Base-by-base conservation (phyloP, 352 stramenopile species). In the Phytopythium mirpurense region DNA sequence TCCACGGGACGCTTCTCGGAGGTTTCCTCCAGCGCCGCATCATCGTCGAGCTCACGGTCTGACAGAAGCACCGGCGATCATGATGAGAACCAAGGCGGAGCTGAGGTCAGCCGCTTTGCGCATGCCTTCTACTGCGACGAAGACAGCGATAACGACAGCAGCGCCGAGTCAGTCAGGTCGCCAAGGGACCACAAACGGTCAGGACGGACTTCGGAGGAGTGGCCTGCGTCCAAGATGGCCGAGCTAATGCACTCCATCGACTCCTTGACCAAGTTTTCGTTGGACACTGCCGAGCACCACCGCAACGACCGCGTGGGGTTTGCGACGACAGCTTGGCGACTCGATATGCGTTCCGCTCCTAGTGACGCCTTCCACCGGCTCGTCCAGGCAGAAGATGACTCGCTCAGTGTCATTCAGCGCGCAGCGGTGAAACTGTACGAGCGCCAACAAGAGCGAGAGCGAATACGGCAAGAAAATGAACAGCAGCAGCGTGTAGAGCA, bases 321-420 rank as follows among this genome's bases (percentile, higher is more conserved):
- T n/a, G 31, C 47, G 23, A 43, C 11, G 23, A 14, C 47, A 3
- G n/a, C 47, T 6, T 53, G 47, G 47, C n/a, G 32, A 9, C 5
- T 43, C 7, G 21, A 34, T 14, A 21, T 53, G 31, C 15, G 6
- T 2, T 40, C 16, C 3, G 14, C n/a, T 8, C 29, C 52, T 1
- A 60, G 68, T 19, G 64, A 65, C 42, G 57, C 44, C 19, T 63
- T 90, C 3, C 43, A 79, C 23, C 56, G 59, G 19, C 54, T 90
- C 5, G 68, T 88, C 19, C 55, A 65, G 27, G 74, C 84, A 36
- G 72, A 71, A 3, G 78, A 90, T 27, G 80, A 88, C 53, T 87
- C 79, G n/a, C 67, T 90, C 9, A 90, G 77, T 54, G 77, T 90
- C 10, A 69, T 90, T 41, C 67, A 88, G 21, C 57, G 70, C 27